Conservation (phyloP, 257 asterid genomes). For the Avicennia marina region DNA sequence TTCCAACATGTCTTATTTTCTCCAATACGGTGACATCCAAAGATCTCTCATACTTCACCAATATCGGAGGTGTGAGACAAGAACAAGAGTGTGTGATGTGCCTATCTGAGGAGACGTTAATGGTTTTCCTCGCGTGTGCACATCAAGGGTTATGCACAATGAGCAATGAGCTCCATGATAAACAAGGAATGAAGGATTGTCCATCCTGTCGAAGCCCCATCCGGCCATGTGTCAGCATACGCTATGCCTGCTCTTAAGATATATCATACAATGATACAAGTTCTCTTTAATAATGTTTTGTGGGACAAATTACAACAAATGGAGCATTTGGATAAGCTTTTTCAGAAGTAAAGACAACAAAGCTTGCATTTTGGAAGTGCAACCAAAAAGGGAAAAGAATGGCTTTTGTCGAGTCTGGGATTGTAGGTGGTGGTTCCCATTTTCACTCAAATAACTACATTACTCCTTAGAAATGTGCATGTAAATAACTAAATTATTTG, state of each 20-base stretch:
- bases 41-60: constrained; percentile 24
- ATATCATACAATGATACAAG: background rate
- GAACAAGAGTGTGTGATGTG: constrained; percentile 95
- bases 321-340: constrained; percentile 25
- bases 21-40: constrained; percentile 25
- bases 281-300: constrained; percentile 30
- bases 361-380: background rate
- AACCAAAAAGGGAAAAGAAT: no score
- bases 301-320: constrained; percentile 27
- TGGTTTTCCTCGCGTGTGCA: constrained; percentile 89
- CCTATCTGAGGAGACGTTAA: constrained; percentile 82
- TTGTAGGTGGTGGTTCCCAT: no score
- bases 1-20: constrained; percentile 30
- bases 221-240: constrained; percentile 71
- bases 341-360: constrained; percentile 14
- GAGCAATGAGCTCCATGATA: constrained; percentile 88
- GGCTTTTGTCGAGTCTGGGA: no score
- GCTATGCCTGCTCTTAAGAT: constrained; percentile 63
- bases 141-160: constrained; percentile 77
- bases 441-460: no score
- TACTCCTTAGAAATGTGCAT: no score
- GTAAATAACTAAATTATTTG: no score
- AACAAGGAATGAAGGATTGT: constrained; percentile 96
- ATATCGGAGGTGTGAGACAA: constrained; percentile 55
- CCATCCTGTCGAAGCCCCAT: constrained; percentile 86